These are phyloP conservation scores for Helicocarpus griseus DNA, from an alignment of 2,329 filamentous ascomycete genomes.

Conservation along the genomic window DNA sequence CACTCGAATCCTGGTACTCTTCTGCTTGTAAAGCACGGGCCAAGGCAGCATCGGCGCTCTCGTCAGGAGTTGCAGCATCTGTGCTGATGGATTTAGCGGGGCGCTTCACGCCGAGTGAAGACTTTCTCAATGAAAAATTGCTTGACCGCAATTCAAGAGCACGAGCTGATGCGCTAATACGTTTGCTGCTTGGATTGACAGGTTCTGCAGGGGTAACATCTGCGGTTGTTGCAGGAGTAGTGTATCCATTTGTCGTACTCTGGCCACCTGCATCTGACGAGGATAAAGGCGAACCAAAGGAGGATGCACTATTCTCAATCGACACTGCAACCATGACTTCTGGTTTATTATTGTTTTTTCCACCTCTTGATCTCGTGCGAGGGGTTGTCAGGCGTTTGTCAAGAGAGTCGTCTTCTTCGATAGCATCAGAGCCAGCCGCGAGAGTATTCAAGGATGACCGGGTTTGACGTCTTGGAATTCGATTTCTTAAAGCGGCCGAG, in stretches of 20 bases:
- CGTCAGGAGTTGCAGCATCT: slow-evolving; percentile 22
- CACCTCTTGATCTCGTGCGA: background rate
- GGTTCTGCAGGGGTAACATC: slow-evolving; percentile 43
- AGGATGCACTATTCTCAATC: slow-evolving; percentile 16
- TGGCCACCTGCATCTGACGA: slow-evolving; percentile 31
- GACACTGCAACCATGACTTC: slow-evolving; percentile 24
- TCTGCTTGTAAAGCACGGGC: slow-evolving; percentile 50
- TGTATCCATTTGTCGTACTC: slow-evolving; percentile 42
- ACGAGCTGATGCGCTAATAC: slow-evolving; percentile 37
- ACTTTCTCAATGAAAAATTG: slow-evolving; percentile 37
- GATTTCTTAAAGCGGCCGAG: background rate
- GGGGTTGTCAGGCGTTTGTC: background rate
- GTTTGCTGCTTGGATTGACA: slow-evolving; percentile 14
- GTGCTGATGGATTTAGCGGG: slow-evolving; percentile 35
- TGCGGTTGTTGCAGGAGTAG: slow-evolving; percentile 54
- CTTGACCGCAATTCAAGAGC: slow-evolving; percentile 41
- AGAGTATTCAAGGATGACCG: slow-evolving; percentile 1
- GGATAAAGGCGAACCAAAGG: slow-evolving; percentile 23
- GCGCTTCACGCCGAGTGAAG: slow-evolving; percentile 33
- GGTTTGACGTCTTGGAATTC: background rate
- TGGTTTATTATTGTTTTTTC: background rate
- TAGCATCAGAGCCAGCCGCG: background rate
- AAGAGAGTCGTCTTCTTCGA: background rate
- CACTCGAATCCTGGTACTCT: slow-evolving; percentile 33
- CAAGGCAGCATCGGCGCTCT: slow-evolving; percentile 41